Evolutionary conservation across 75 land plant genomes (phyloP).

Genomic region (Cryptomeria japonica): DNA sequence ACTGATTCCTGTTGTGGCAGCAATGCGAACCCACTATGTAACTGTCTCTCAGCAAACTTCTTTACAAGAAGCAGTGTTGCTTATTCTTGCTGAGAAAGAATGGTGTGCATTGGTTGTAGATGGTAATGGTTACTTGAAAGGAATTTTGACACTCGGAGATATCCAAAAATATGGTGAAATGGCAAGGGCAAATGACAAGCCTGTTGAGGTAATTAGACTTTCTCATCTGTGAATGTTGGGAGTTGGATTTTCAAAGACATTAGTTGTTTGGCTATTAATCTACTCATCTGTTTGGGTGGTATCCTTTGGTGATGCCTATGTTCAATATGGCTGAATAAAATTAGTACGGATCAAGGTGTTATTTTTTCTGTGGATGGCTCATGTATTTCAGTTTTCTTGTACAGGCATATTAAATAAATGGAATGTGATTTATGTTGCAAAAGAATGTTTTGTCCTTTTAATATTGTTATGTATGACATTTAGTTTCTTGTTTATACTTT

Average conservation of each 20-base stretch:
- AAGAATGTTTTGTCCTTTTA: neutral
- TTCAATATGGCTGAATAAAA: neutral
- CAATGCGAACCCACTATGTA: conserved; percentile 76
- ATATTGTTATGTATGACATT: neutral
- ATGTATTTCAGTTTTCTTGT: neutral
- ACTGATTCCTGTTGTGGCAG: conserved; percentile 66
- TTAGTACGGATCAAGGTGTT: neutral
- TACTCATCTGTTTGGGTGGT: neutral
- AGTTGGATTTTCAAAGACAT: neutral
- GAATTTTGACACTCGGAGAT: conserved; percentile 68
- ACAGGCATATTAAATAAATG: neutral
- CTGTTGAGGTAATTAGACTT: conserved; percentile 26
- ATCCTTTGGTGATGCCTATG: neutral
- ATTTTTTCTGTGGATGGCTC: neutral
- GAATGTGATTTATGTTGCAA: neutral
- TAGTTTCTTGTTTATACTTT: neutral
- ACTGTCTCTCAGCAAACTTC: conserved; percentile 44
- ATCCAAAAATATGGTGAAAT: conserved; percentile 64
- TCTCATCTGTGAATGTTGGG: neutral
- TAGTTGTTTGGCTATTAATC: neutral
- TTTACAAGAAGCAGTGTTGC: conserved; percentile 55
- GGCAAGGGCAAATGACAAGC: conserved; percentile 16
- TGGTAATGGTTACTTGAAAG: conserved; percentile 39
- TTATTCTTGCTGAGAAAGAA: conserved; percentile 83
- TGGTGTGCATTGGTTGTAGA: conserved; percentile 79